Base-by-base conservation (phyloP, 2,329 filamentous ascomycete species). In the Exophiala sp. region DNA sequence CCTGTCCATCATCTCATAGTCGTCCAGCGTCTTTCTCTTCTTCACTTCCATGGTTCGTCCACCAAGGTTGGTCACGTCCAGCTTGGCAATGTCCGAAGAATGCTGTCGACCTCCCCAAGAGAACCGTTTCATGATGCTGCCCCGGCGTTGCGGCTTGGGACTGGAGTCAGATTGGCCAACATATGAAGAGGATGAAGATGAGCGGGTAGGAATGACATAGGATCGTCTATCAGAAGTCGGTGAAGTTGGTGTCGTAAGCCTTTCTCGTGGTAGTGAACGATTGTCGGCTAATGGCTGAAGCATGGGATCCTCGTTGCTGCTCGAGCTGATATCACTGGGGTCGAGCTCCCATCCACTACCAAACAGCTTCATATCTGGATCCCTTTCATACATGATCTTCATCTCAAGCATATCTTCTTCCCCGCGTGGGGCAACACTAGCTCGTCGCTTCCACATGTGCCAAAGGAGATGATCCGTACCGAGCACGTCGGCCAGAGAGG, bases 291-390 rank as follows among this genome's bases (percentile, higher is more conserved):
- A 24, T 18, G 55, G 51, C 11, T 57, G 48, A 6, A 55, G 48
- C 47, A 57, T 60, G 7, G 51, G 52, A 16, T 53, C 54, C 14
- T 57, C 48, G 34, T 54, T 55, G 45, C 51, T 55, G 29, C 44
- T 41, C 11, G 57, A 49, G 34, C 51, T 50, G 44, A 50, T 50
- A 36, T 57, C 48, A 16, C 48, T 57, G 7, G 48, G 48, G 41
- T 56, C 54, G 9, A 60, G 24, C 24, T 48, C 46, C 54, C 57
- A 57, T 43, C 48, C 55, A 42, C 20, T 12, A 24, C 47, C 46
- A 21, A 58, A 53, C 21, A 60, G 24, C 41, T 57, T 57, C 60
- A 60, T 57, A 20, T 62, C 58, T 44, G 54, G 60, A 41, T 62
- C 57, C n/a, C 50, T 56, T 40, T 59, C 46, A 20, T 56, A 62